These are phyloP conservation scores for Euryodendron excelsum DNA, from an alignment of 148 eudicot species.

Conservation along the genomic window DNA sequence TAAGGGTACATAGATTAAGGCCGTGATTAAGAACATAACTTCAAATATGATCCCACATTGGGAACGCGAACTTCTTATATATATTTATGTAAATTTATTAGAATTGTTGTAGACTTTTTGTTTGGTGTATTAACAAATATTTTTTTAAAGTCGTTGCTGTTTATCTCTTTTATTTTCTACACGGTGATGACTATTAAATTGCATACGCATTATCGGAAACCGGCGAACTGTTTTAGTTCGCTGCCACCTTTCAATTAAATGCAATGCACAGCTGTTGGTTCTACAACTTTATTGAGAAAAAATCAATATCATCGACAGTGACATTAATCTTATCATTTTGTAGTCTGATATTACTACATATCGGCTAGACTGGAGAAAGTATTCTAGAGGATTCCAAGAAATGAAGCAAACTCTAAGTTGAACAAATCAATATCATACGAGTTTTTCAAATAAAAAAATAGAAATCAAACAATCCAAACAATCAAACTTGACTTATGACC, in stretches of 20 bases:
- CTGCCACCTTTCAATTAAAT: background rate
- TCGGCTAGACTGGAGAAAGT: background rate
- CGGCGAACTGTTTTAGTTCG: background rate
- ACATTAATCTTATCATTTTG: background rate
- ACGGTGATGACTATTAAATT: background rate
- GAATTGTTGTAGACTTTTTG: no score
- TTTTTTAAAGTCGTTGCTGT: background rate
- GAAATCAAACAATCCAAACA: no score
- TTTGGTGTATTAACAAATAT: no score
- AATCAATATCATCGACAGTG: background rate
- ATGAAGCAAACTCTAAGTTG: background rate
- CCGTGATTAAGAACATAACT: no score
- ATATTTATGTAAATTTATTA: no score
- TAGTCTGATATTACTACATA: no score
- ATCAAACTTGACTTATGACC: no score
- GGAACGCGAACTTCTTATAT: no score
- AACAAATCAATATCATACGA: no score
- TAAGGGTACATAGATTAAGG: no score
- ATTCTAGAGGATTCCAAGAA: background rate
- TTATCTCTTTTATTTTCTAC: background rate
- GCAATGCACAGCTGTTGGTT: background rate
- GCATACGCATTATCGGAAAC: background rate
- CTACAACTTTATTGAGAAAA: background rate
- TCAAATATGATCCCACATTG: background rate
- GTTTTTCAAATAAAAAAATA: no score